Evolutionary conservation across 495 filamentous ascomycete species (phyloP), one percentile per base, ranked within the genome.

Genomic region (Aspergillus egyptiacus): DNA sequence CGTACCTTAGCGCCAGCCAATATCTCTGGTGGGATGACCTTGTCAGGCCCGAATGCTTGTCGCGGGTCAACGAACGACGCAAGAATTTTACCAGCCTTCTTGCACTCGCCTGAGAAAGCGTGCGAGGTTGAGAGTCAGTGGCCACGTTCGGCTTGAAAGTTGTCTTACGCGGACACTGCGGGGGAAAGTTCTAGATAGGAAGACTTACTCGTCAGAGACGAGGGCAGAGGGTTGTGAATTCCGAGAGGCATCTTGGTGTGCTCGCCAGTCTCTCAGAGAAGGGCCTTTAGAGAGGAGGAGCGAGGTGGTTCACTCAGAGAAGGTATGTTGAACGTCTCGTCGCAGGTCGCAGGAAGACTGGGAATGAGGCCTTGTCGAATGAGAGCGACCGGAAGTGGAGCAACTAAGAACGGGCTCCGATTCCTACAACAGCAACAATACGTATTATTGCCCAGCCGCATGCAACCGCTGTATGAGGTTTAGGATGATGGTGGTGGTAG

Each of bases 11-110:
- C 94, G 59, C 85, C 83, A 33, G 87, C 83, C 52, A 98, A 80
- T 57, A 98, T 79, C 34, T 85, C 80, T 2, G 94, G 93, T 32
- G 93, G 93, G 64, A 98, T 98, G 61, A 98, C 81, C 68, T 97
- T 97, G 65, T 98, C 93, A 27, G 93, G 93, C 3, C 91, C 89
- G 65, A 97, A 96, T 10, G 94, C 74, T 75, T 97, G 93, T 55
- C 80, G 79, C 14, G 93, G 94, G 61, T 98, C 93, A 57, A 98
- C 79, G 59, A 98, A 98, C 4, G 91, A 96, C 31, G 88, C 78
- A 37, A 98, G 79, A 57, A 97, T 96, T 72, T 93, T 95, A 50
- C 84, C 86, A 54, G 84, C 87, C 68, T 94, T 94, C 67, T 82
- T 89, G 71, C 89, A 94, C 69, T 95, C 89, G 66, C 82, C 84